Evolutionary conservation across 2,329 filamentous ascomycete genomes (phyloP).

Genomic region (Cladosporium velox): DNA sequence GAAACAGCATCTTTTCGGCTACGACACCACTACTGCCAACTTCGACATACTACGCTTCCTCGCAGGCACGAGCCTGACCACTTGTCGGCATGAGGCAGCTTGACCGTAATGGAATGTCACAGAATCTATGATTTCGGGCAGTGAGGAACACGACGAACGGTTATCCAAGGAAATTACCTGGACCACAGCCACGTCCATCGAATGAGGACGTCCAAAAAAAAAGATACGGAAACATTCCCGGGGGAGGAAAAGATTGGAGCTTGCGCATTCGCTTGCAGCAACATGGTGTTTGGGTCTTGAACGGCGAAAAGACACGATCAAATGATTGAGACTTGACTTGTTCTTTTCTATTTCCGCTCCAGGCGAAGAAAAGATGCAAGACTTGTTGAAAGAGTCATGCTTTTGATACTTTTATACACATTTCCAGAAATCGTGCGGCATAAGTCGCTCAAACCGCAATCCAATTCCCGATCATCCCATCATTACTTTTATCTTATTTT

Average conservation of each 20-base stretch:
- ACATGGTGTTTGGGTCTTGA: background rate
- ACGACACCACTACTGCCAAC: background rate
- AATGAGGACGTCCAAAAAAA: background rate
- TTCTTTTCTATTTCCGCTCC: background rate
- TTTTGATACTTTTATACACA: background rate
- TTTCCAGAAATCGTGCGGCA: background rate
- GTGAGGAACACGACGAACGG: background rate
- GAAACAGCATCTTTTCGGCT: background rate
- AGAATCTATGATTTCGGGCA: background rate
- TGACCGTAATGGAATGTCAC: background rate
- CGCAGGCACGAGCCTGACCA: background rate
- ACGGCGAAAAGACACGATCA: background rate
- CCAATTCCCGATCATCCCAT: background rate
- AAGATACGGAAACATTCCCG: background rate
- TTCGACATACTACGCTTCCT: background rate
- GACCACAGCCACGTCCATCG: background rate
- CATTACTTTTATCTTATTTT: conserved; percentile 1
- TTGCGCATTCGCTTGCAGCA: background rate
- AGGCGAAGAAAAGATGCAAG: background rate
- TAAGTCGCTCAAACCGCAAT: background rate
- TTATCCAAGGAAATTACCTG: background rate
- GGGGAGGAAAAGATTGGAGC: background rate
- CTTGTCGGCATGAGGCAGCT: background rate
- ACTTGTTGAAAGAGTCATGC: background rate
- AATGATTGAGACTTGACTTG: background rate